Evolutionary conservation across 1,284 basidiomycete genomes (phyloP), one percentile per base, ranked within the genome.

Genomic region (Rhodotorula sp.): DNA sequence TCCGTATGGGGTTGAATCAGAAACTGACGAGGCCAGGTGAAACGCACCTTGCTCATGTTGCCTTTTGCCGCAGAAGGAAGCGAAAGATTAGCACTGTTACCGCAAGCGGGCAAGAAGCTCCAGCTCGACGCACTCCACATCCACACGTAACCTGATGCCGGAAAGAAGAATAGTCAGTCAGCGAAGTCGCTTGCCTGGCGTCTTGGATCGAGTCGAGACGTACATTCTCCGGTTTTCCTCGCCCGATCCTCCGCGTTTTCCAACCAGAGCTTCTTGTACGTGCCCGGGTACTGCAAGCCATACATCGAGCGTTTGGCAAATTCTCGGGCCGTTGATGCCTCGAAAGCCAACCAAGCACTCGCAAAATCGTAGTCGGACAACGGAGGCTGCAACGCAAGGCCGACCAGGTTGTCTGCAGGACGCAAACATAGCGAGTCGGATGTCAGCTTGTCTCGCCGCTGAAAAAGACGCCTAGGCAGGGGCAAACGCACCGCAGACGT

Each of bases 271-370:
- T 66, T 70, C 33, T 51, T 56, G 20, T 4, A 2, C 26, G 44
- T 26, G 6, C 37, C 51, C 1, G 45, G 53, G 42, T 53, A 70
- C 22, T n/a, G 33, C 10, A 15, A 15, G 15, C 51, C 29, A 22
- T 20, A 24, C 20, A 66, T 45, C 24, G 4, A 1, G 0, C 22
- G 54, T 45, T 22, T 37, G 0, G 61, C 24, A 6, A 24, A 22
- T 5, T 46, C 33, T 26, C 69, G 60, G 18, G 30, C 10, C 5
- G 0, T 2, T 14, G 5, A 4, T 1, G 14, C 45, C 30, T 42
- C 45, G 58, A 70, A 70, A 8, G 64, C 64, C 51, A 67, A 56
- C 64, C 61, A 70, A 26, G 42, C 62, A 24, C 10, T 44, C 2
- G 33, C n/a, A 4, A 30, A 14, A 1, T n/a, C 17, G 6, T 12